phyloP scores from a whole-genome alignment of 768 basidiomycete genomes.

The Leucosporidium creatinivorum region DNA sequence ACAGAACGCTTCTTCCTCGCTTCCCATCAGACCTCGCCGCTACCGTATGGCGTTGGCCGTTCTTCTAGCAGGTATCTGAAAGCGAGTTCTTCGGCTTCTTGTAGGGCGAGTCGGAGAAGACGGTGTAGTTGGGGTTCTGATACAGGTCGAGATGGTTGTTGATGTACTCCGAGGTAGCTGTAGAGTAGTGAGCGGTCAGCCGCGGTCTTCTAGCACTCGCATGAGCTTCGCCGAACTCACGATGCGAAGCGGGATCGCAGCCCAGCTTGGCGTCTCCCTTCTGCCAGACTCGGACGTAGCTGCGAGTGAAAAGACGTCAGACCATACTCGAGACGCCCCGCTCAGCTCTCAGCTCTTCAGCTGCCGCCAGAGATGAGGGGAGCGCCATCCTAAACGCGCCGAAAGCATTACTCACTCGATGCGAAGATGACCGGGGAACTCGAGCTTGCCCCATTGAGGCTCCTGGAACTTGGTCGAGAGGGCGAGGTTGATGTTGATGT shows the following conservation, averaged over 20 bases:
- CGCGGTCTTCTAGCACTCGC: conserved; percentile 41
- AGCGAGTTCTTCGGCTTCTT: not conserved
- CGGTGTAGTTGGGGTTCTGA: conserved; percentile 15
- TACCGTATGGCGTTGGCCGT: too few species aligned
- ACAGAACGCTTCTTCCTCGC: too few species aligned
- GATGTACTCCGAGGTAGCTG: conserved; percentile 63
- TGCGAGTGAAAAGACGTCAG: not conserved
- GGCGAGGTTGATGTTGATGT: conserved; percentile 60
- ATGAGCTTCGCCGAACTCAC: conserved; percentile 38
- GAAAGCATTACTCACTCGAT: not conserved
- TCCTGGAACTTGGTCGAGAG: conserved; percentile 47
- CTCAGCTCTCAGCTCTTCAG: too few species aligned
- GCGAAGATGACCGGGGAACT: not conserved
- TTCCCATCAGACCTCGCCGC: too few species aligned
- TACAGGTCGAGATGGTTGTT: conserved; percentile 39
- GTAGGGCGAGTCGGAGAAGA: not conserved
- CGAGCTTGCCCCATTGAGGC: not conserved
- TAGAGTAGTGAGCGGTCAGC: not conserved
- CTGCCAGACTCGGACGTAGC: conserved; percentile 41
- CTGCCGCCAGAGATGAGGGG: too few species aligned
- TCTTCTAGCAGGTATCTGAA: too few species aligned
- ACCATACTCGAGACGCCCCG: too few species aligned
- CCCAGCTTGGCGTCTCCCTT: conserved; percentile 57
- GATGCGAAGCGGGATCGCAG: conserved; percentile 56
- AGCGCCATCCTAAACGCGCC: too few species aligned